These are phyloP conservation scores for Penicillium verrucosum DNA, from an alignment of 2,329 filamentous ascomycete species.

Conservation along the genomic window DNA sequence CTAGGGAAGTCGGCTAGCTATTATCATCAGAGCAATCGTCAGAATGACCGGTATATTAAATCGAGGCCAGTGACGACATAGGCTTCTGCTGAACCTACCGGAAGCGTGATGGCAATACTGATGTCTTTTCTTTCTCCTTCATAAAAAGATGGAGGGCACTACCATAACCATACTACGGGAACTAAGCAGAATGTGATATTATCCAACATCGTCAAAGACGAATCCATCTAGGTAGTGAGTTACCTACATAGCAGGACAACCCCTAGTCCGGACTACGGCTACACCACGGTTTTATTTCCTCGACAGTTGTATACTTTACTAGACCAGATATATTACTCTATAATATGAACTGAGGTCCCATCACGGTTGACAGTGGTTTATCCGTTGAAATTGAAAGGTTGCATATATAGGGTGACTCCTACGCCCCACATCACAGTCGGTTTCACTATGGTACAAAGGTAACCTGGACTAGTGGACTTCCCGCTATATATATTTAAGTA, in stretches of 20 bases:
- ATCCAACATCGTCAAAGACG: background rate
- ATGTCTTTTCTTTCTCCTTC: background rate
- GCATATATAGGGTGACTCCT: background rate
- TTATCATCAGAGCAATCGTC: background rate
- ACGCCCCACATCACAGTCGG: background rate
- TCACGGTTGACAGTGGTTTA: background rate
- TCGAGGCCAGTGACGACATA: background rate
- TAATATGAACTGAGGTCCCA: background rate
- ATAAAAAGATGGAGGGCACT: background rate
- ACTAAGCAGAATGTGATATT: background rate
- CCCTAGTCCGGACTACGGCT: background rate
- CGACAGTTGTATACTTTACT: too few species aligned
- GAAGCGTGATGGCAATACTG: background rate
- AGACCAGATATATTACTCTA: too few species aligned
- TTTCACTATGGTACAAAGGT: background rate
- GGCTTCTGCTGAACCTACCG: background rate
- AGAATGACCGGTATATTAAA: slow-evolving; percentile 1
- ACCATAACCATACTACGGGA: background rate
- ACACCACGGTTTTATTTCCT: background rate
- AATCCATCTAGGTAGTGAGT: background rate
- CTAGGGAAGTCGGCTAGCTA: background rate
- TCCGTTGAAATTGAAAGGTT: background rate
- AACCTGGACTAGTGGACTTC: background rate
- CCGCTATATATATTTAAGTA: background rate
- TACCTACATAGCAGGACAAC: background rate